Conservation (phyloP, 2,329 filamentous ascomycete species). For the Alternaria rosae region DNA sequence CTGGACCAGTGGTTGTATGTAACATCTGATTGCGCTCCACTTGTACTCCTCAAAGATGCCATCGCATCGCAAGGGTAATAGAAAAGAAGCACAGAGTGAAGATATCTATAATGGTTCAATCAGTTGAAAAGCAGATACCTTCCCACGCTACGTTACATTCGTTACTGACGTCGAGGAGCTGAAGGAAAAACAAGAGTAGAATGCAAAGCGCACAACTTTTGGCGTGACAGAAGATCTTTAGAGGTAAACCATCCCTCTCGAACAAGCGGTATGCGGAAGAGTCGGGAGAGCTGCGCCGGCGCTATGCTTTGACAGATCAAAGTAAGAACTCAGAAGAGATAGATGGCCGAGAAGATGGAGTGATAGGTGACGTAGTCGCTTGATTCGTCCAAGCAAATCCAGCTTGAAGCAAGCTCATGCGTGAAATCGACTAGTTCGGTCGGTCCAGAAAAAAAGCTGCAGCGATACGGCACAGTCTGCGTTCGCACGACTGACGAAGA, state of each 20-base stretch:
- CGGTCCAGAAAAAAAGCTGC: background rate
- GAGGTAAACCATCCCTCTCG: background rate
- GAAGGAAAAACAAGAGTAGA: background rate
- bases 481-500: background rate
- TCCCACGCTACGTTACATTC: slow-evolving; percentile 36
- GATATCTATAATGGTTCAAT: background rate
- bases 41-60: background rate
- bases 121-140: slow-evolving; percentile 14
- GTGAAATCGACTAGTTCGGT: background rate
- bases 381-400: background rate
- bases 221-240: background rate
- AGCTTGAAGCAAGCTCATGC: background rate
- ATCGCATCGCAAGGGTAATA: background rate
- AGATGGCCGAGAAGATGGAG: background rate
- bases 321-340: background rate
- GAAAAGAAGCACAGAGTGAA: background rate
- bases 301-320: background rate
- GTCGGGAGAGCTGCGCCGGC: background rate
- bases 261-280: background rate
- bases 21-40: background rate
- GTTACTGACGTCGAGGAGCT: slow-evolving; percentile 19
- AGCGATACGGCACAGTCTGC: background rate
- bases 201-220: slow-evolving; percentile 1
- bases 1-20: background rate
- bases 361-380: background rate